Base-by-base conservation (phyloP, 2,329 filamentous ascomycete genomes). In the Onygenales sp. region DNA sequence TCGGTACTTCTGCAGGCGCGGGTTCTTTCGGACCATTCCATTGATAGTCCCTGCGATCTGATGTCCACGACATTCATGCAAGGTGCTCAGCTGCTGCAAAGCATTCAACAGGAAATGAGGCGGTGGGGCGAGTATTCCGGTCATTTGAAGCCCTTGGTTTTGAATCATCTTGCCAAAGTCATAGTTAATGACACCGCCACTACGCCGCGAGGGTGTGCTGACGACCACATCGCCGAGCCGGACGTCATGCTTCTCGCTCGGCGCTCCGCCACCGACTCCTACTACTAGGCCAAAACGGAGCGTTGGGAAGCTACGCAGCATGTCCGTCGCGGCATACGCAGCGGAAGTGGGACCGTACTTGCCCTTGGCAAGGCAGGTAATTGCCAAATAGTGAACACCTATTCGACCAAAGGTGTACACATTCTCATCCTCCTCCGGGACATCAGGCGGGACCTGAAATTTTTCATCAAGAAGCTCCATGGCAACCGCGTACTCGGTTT, bases 131-230 rank as follows among this genome's bases (percentile, higher is more conserved):
- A 63, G 52, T n/a, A 44, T 54, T 0, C 59, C 58, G 2, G 54
- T 58, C n/a, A 43, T 39, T 33, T 47, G 38, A 17, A 51, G n/a
- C 21, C 61, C 61, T 35, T 39, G 31, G 13, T 53, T 42, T n/a
- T 35, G 48, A 14, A 51, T 54, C 35, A 41, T 14, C 44, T 55
- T 63, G 58, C 43, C 63, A 56, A 58, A 57, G 43, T 66, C 59
- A 53, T 65, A 66, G 52, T 63, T 59, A 5, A 66, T 46, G 2
- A 66, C 61, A 21, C 63, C 65, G 2, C 61, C 55, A 27, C 53
- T 32, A 3, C 31, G 43, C 2, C 54, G 43, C 13, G 33, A 8
- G n/a, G 59, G 60, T n/a, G 54, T 33, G 43, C 61, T 63, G 11
- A 63, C 52, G 8, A 61, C 57, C 13, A 63, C 54, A 43, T 63